A percentile compares a stretch with the other conserved stretches of the same genome.
Conservation (phyloP, 331 rosid genomes). For the Malus hybrid region DNA sequence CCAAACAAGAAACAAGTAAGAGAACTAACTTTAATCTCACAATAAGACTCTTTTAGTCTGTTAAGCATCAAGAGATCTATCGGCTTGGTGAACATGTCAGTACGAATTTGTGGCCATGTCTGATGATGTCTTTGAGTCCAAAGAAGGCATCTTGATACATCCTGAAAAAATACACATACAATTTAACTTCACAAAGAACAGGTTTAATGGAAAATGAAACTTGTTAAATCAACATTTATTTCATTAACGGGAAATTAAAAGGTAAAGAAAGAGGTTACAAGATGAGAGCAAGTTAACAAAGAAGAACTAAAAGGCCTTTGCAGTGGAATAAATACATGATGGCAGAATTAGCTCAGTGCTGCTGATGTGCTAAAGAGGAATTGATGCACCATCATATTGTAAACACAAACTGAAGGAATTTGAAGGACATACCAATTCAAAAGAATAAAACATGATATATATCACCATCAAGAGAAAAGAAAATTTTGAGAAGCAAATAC, state of each 20-base stretch:
- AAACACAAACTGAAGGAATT: background rate
- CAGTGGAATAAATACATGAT: background rate
- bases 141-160: conserved; percentile 84
- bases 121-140: conserved; percentile 98
- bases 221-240: background rate
- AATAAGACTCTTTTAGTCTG: conserved; percentile 74
- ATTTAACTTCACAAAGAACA: conserved; percentile 4
- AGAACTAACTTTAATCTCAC: conserved; percentile 80
- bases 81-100: conserved; percentile 77
- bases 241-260: background rate
- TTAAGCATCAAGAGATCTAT: conserved; percentile 80
- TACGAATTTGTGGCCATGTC: conserved; percentile 92
- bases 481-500: background rate
- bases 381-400: background rate
- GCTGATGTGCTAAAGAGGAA: background rate
- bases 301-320: background rate
- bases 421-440: background rate
- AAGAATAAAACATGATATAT: background rate
- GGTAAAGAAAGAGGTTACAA: background rate
- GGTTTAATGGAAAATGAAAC: background rate
- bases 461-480: background rate
- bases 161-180: conserved; percentile 42
- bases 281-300: background rate
- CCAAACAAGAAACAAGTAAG: background rate
- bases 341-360: background rate